Percentiles rank a stretch among this genome's conserved stretches.
Conservation (phyloP, 306 rosid species). For the Hylodesmum podocarpum region DNA sequence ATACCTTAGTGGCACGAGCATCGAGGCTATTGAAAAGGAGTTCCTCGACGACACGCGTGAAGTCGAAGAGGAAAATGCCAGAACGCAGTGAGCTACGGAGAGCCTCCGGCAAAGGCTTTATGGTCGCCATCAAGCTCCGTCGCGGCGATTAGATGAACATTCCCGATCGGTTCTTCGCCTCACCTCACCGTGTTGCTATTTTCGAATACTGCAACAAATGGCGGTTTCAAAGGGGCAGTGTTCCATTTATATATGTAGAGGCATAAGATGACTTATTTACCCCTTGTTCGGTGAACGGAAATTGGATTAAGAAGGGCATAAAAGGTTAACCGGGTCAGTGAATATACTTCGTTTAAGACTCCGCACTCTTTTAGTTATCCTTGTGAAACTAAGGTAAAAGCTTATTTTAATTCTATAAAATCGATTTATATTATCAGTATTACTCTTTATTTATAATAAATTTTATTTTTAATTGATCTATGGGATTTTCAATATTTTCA, state of each 20-base stretch:
- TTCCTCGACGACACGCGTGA: constrained; percentile 80
- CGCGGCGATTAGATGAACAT: background rate
- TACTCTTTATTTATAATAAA: too few species aligned
- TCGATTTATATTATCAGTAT: too few species aligned
- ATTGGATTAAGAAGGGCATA: too few species aligned
- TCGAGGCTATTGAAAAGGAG: constrained; percentile 79
- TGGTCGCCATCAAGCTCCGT: constrained; percentile 46
- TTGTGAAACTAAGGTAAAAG: too few species aligned
- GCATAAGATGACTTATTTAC: too few species aligned
- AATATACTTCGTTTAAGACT: too few species aligned
- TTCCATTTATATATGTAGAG: background rate
- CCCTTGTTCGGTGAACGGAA: too few species aligned
- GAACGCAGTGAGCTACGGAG: constrained; percentile 73
- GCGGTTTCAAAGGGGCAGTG: background rate
- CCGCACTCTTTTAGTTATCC: too few species aligned
- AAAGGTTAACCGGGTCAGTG: too few species aligned
- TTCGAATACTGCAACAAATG: background rate
- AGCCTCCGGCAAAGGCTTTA: constrained; percentile 55
- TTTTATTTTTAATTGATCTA: too few species aligned
- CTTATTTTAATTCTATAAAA: too few species aligned
- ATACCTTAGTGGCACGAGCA: constrained; percentile 72
- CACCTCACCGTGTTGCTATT: background rate
- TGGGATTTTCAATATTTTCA: too few species aligned
- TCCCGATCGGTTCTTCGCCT: background rate
- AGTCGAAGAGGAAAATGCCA: constrained; percentile 61